Conservation (phyloP, 805 yeast genomes). For the Candida silvatica region DNA sequence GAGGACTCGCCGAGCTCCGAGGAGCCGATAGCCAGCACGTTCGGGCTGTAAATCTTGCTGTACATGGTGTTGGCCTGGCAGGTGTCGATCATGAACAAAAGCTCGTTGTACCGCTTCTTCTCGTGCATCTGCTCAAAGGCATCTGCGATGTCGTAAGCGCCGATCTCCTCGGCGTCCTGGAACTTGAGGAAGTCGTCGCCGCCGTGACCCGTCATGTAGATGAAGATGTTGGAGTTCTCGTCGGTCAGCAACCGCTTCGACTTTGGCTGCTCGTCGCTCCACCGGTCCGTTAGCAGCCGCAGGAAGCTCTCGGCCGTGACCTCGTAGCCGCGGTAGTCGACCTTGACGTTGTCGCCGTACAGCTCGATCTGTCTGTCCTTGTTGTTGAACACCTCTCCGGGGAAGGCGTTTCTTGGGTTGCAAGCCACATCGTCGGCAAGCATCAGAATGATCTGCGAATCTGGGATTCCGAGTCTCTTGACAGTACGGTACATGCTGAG, state of each 20-base stretch:
- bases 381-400: constrained; percentile 93
- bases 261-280: constrained; percentile 92
- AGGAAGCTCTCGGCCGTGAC: constrained; percentile 96
- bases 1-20: constrained; percentile 82
- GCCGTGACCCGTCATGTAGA: constrained; percentile 97
- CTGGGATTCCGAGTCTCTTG: constrained; percentile 93
- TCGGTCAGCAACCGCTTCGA: constrained; percentile 87
- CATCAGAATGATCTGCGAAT: constrained; percentile 94
- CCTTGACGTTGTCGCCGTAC: constrained; percentile 92
- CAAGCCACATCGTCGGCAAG: constrained; percentile 96
- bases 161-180: constrained; percentile 97
- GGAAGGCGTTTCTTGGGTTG: constrained; percentile 90
- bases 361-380: constrained; percentile 86
- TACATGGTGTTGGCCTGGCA: constrained; percentile 99
- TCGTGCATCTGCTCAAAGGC: constrained; percentile 97
- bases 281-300: constrained; percentile 86
- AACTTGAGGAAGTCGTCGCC: constrained; percentile 96
- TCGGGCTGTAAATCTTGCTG: constrained; percentile 85
- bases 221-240: constrained; percentile 87
- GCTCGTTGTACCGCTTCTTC: constrained; percentile 89
- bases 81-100: constrained; percentile 95
- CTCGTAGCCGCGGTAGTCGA: constrained; percentile 95
- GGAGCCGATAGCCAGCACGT: constrained; percentile 87
- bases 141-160: constrained; percentile 92
- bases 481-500: constrained; percentile 92